phyloP scores from a whole-genome alignment of 148 eudicot genomes.

The Rhododendron henanense region DNA sequence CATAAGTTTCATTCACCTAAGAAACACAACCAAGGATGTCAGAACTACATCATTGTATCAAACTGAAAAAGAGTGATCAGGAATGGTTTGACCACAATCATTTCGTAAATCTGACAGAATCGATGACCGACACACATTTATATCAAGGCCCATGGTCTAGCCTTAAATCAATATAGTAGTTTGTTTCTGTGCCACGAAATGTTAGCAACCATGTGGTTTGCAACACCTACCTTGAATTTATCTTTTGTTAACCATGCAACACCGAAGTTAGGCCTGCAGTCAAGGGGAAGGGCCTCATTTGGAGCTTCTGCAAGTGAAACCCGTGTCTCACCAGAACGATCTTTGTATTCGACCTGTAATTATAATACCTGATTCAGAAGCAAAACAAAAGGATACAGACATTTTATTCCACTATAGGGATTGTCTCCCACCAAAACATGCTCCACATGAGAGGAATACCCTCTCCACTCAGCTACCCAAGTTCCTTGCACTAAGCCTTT shows the following conservation, averaged over 20 bases:
- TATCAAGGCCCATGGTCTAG: neutral
- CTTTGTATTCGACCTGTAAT: conserved; percentile 76
- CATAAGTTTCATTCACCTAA: conserved; percentile 92
- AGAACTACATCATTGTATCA: neutral
- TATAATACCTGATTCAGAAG: neutral
- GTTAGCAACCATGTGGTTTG: neutral
- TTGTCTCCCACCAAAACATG: conserved; percentile 1
- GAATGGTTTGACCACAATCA: neutral
- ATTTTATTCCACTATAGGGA: neutral
- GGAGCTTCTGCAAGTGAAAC: conserved; percentile 87
- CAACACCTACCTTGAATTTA: conserved; percentile 52
- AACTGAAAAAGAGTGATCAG: neutral
- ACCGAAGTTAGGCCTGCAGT: conserved; percentile 80
- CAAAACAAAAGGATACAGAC: neutral
- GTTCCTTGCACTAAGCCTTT: neutral
- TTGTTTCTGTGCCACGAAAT: neutral
- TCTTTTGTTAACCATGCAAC: conserved; percentile 78
- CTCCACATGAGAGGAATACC: neutral
- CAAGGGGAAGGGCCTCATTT: conserved; percentile 86
- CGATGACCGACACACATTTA: neutral
- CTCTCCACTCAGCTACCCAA: neutral
- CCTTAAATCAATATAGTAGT: neutral
- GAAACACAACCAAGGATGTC: conserved; percentile 12
- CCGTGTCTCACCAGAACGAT: conserved; percentile 71
- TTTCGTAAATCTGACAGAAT: neutral